Percentiles rank a stretch among this genome's conserved stretches.
phyloP scores from a whole-genome alignment of 2,329 filamentous ascomycete genomes.

The Aspergillus tubingensis region DNA sequence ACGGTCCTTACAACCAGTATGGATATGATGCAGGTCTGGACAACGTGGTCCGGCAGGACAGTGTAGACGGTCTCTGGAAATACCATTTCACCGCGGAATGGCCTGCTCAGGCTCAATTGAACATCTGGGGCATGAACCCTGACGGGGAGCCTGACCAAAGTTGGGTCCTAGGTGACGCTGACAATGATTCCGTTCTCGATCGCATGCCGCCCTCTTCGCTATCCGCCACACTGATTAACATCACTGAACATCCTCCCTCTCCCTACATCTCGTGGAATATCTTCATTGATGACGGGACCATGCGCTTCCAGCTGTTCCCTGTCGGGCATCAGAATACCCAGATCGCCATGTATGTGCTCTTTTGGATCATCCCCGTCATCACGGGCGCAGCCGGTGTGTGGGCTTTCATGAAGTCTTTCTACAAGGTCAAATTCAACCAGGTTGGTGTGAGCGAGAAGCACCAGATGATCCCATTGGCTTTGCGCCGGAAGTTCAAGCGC shows the following conservation, averaged over 20 bases:
- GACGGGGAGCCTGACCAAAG: conserved; percentile 62
- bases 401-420: conserved; percentile 62
- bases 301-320: conserved; percentile 56
- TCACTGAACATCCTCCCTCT: conserved; percentile 55
- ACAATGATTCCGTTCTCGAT: conserved; percentile 61
- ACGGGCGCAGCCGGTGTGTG: conserved; percentile 54
- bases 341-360: conserved; percentile 55
- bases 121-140: conserved; percentile 66
- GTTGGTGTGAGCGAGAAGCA: conserved; percentile 54
- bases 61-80: conserved; percentile 54
- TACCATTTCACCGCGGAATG: conserved; percentile 65
- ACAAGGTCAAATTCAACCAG: conserved; percentile 63
- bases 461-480: conserved; percentile 10
- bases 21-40: conserved; percentile 62
- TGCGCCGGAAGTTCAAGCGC: conserved; percentile 10
- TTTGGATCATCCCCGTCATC: conserved; percentile 55
- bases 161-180: conserved; percentile 62
- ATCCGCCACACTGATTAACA: conserved; percentile 59
- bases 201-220: conserved; percentile 61
- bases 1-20: conserved; percentile 64
- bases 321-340: conserved; percentile 56
- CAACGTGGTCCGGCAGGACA: conserved; percentile 52
- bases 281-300: conserved; percentile 56
- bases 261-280: conserved; percentile 59
- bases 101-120: conserved; percentile 62